Conservation (phyloP, 805 yeast species). For the Huiozyma sinensis region DNA sequence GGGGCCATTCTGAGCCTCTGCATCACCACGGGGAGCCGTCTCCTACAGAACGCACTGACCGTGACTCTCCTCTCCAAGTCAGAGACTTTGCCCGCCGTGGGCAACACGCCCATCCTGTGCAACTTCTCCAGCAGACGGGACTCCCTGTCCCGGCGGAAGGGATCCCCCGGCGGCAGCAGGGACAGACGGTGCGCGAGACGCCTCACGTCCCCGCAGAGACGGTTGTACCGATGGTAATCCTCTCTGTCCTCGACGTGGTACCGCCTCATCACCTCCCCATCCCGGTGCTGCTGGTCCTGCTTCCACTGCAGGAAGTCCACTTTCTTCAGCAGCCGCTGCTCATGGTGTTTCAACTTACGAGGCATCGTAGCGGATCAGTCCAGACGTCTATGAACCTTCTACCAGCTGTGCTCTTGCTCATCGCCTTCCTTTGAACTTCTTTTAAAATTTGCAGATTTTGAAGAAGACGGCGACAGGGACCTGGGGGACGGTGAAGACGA, state of each 20-base stretch:
- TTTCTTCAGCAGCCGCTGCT: conserved; percentile 85
- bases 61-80: conserved; percentile 86
- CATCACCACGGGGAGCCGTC: conserved; percentile 92
- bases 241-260: conserved; percentile 91
- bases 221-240: conserved; percentile 90
- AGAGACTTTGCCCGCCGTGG: conserved; percentile 82
- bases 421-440: too few relatives aligned
- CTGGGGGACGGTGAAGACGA: too few relatives aligned
- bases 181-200: conserved; percentile 81
- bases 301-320: conserved; percentile 98
- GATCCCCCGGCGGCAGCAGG: conserved; percentile 75
- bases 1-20: conserved; percentile 91
- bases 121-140: conserved; percentile 78
- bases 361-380: conserved; percentile 41
- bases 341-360: conserved; percentile 86
- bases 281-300: conserved; percentile 90
- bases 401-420: too few relatives aligned
- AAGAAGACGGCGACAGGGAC: neutral
- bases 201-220: conserved; percentile 83
- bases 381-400: too few relatives aligned
- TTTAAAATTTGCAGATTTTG: neutral
- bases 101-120: conserved; percentile 75
- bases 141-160: conserved; percentile 80
- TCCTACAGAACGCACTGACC: conserved; percentile 84
- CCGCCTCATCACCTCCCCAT: conserved; percentile 90